Conservation (phyloP, 352 stramenopile genomes). For the Phytopythium sindhum region DNA sequence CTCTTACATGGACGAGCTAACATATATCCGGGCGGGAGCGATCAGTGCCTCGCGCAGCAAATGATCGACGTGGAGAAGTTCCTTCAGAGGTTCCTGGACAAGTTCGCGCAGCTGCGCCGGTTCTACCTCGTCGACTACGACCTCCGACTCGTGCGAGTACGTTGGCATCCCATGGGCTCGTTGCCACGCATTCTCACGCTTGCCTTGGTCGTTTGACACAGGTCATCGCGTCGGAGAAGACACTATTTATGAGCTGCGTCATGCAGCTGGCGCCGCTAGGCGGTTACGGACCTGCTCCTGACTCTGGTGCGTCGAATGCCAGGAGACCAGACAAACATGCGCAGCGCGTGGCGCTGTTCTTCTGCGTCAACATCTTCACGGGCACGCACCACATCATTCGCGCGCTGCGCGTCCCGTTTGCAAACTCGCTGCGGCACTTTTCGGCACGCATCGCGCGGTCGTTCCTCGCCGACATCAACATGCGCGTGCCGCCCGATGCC, state of each 20-base stretch:
- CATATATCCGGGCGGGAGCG: no score
- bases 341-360: constrained; percentile 36
- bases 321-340: constrained; percentile 1
- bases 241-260: constrained; percentile 46
- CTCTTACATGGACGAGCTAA: neutral
- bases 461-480: constrained; percentile 26
- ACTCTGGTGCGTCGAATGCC: neutral
- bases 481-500: constrained; percentile 14
- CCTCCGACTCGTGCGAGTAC: constrained; percentile 45
- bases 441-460: constrained; percentile 26
- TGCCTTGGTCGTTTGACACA: constrained; percentile 6
- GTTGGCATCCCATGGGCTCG: neutral
- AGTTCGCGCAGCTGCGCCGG: constrained; percentile 31
- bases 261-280: constrained; percentile 27
- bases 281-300: neutral
- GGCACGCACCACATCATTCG: constrained; percentile 43
- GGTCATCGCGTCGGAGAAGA: constrained; percentile 22
- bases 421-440: constrained; percentile 25
- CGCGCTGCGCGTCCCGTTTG: constrained; percentile 33
- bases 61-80: constrained; percentile 61
- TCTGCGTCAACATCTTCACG: constrained; percentile 39
- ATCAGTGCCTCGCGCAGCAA: constrained; percentile 39
- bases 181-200: neutral
- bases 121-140: constrained; percentile 65
- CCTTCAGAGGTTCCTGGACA: constrained; percentile 39